Base-by-base conservation (phyloP, 2,329 filamentous ascomycete genomes). In the Tolypocladium amazonense region DNA sequence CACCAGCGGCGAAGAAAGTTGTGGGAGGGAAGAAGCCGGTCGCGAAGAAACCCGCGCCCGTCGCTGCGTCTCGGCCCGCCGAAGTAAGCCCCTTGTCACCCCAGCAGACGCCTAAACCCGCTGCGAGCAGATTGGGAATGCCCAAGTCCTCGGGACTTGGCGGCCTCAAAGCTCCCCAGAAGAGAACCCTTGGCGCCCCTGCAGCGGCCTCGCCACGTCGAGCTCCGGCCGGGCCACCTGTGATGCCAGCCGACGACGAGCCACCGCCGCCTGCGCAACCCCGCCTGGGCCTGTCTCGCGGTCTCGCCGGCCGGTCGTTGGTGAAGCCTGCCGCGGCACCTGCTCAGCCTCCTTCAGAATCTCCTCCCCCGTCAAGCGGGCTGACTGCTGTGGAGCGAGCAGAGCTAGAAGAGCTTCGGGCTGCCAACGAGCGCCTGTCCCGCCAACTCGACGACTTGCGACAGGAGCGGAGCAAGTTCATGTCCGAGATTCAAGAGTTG, bases 401-500 rank as follows among this genome's bases (percentile, higher is more conserved):
- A n/a, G 93, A 99, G 72, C 79, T 99, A 1, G 91, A 96, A 64
- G 92, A 96, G 69, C 82, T 97, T 15, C 88, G 92, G 43, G 79
- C 86, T 15, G 87, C 95, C 62, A 92, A 93, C 66, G 92, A 97
- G 56, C 83, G 88, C 37, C 79, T 96, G 6, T 79, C 83, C 27
- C 85, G 86, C 59, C 84, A 90, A 64, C 84, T 87, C 12, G 91
- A 96, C 58, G 92, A 96, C 53, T 78, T 92, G 66, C 85, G 90
- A 59, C 84, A 90, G 55, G 93, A 97, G 70, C 87, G 90, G 63
- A 85, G 87, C 60, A 92, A 88, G 68, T 82, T 96, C 56, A 83
- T 86, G 61, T 94, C 91, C 0, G 91, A 97, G 72, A 88, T 97
- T 50, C 88, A 93, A 66, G 94, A 97, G 74, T 82, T 99, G 37